Percentiles rank a stretch among this genome's conserved stretches.
Evolutionary conservation across 2,329 filamentous ascomycete species (phyloP).

Genomic region (Immersiporthe knoxdaviesiana): DNA sequence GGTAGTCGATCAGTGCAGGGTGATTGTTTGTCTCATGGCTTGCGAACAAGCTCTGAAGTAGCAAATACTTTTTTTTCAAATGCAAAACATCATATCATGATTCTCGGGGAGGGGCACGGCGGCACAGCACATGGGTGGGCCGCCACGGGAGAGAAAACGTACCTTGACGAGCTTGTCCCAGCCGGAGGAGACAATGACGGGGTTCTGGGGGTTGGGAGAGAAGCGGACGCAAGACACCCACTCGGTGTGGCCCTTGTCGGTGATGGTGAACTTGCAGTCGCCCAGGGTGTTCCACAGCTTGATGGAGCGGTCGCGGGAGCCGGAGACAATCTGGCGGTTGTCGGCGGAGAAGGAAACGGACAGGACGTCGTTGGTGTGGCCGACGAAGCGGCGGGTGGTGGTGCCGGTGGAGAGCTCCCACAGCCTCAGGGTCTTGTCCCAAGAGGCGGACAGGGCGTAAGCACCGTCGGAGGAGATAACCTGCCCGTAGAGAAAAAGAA

Average conservation of each 20-base stretch:
- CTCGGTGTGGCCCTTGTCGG: constrained; percentile 99
- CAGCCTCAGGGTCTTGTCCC: constrained; percentile 99
- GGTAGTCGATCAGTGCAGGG: constrained; percentile 75
- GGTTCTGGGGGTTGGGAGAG: constrained; percentile 99
- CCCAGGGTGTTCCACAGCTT: constrained; percentile 99
- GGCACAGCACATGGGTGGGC: constrained; percentile 14
- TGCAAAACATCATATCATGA: constrained; percentile 84
- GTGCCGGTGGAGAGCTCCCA: constrained; percentile 98
- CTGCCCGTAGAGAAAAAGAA: constrained; percentile 56
- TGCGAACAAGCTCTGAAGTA: constrained; percentile 95
- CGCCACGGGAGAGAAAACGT: constrained; percentile 49
- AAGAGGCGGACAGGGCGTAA: constrained; percentile 97
- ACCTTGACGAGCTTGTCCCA: constrained; percentile 99
- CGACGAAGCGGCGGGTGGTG: constrained; percentile 97
- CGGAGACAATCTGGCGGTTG: constrained; percentile 99
- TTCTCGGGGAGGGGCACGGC: constrained; percentile 39
- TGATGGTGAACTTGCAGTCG: constrained; percentile 99
- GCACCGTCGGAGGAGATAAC: constrained; percentile 99
- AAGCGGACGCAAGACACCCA: constrained; percentile 99
- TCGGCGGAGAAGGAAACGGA: constrained; percentile 99
- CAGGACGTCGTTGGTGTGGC: constrained; percentile 99
- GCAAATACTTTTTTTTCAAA: constrained; percentile 91
- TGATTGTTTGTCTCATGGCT: constrained; percentile 98
- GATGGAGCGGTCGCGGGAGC: constrained; percentile 97
- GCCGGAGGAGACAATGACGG: constrained; percentile 96